Evolutionary conservation across 2,329 filamentous ascomycete species (phyloP).

Genomic region (Ophiostoma ulmi): DNA sequence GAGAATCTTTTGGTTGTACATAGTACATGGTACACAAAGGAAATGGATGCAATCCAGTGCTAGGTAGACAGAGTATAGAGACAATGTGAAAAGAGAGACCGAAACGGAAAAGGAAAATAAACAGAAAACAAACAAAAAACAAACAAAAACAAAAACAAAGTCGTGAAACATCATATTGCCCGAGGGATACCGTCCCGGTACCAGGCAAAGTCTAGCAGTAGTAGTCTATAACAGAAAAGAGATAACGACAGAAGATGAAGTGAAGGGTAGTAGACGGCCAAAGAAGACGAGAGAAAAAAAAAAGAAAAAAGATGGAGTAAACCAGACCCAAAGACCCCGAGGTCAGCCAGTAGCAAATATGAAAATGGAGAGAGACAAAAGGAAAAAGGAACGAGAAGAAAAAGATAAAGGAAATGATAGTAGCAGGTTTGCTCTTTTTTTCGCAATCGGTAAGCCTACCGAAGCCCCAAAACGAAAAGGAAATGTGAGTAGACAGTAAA

Average conservation of each 20-base stretch:
- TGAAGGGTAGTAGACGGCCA: background rate
- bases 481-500: background rate
- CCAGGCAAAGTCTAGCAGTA: slow-evolving; percentile 6
- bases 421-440: background rate
- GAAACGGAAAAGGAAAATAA: background rate
- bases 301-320: background rate
- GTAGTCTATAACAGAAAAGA: slow-evolving; percentile 15
- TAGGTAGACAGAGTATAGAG: background rate
- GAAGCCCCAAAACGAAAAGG: background rate
- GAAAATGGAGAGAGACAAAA: background rate
- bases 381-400: background rate
- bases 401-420: background rate
- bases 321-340: slow-evolving; percentile 12
- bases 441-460: background rate
- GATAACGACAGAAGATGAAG: slow-evolving; percentile 10
- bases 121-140: background rate
- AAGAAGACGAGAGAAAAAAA: background rate
- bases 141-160: background rate
- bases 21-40: slow-evolving; percentile 3
- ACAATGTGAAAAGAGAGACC: background rate
- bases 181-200: slow-evolving; percentile 12
- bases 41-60: slow-evolving; percentile 13
- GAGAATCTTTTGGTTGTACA: background rate
- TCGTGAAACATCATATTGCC: slow-evolving; percentile 16
- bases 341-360: background rate